Evolutionary conservation across 139 green algal genomes (phyloP).

Genomic region (Coelastrella sp.): DNA sequence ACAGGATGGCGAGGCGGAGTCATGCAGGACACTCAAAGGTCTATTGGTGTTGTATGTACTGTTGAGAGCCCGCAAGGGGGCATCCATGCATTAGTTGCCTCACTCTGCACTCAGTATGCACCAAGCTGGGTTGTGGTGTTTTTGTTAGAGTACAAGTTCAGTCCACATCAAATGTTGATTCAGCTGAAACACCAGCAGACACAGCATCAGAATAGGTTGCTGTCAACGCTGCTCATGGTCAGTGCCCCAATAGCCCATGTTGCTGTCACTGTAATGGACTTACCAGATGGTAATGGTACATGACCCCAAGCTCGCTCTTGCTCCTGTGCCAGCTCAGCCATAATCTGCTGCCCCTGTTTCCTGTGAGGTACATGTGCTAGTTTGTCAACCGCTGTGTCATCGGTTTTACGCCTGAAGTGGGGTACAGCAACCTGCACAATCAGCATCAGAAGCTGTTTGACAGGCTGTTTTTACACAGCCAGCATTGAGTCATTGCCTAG

Average conservation of each 20-base stretch:
- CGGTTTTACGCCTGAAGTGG: neutral
- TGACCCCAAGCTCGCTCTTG: neutral
- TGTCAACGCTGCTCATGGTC: neutral
- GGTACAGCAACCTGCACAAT: slow-evolving; percentile 15
- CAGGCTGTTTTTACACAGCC: neutral
- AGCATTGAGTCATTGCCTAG: neutral
- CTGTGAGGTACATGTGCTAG: slow-evolving; percentile 4
- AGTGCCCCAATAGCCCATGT: neutral
- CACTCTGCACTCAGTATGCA: too few species aligned
- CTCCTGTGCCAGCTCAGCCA: slow-evolving; percentile 6
- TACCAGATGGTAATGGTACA: neutral
- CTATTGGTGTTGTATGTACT: too few species aligned
- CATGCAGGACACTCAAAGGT: too few species aligned
- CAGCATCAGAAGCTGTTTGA: neutral
- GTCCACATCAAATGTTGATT: too few species aligned
- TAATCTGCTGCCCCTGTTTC: neutral
- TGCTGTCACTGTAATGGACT: neutral
- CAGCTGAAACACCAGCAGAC: neutral
- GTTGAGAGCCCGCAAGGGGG: too few species aligned
- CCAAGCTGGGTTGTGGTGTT: too few species aligned
- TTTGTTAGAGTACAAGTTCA: too few species aligned
- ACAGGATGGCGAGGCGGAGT: neutral
- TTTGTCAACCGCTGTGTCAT: neutral
- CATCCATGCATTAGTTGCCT: too few species aligned
- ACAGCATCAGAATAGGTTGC: neutral